These are phyloP conservation scores for Penicillium angulare DNA, from an alignment of 495 filamentous ascomycete genomes.

Conservation along the genomic window DNA sequence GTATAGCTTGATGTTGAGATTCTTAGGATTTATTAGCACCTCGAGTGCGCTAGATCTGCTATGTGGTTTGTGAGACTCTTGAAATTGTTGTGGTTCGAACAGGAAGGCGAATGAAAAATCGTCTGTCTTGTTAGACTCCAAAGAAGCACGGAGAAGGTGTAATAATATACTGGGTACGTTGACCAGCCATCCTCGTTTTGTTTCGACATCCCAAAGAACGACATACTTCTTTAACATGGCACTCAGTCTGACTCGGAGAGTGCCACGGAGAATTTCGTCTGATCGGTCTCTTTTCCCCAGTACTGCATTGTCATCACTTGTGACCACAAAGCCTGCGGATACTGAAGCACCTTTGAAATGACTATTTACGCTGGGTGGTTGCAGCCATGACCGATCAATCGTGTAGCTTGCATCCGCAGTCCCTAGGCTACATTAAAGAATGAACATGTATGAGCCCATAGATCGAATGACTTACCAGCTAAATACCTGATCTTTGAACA, in stretches of 20 bases:
- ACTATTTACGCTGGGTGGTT: no score
- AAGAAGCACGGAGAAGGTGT: not conserved
- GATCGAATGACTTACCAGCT: not conserved
- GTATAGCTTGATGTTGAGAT: not conserved
- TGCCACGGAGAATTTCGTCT: no score
- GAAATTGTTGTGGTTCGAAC: not conserved
- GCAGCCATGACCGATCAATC: no score
- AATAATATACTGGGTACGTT: not conserved
- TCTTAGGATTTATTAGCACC: not conserved
- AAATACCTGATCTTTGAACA: not conserved
- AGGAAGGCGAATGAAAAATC: not conserved
- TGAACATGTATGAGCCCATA: no score
- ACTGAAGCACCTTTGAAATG: no score
- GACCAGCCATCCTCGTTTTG: not conserved
- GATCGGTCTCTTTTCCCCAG: not conserved
- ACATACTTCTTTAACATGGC: not conserved
- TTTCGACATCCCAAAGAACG: not conserved
- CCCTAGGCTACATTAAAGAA: not conserved
- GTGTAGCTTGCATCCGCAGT: no score
- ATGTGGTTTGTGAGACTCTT: not conserved
- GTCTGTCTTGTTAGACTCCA: not conserved
- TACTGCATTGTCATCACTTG: not conserved
- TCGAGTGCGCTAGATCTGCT: not conserved
- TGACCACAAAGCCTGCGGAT: no score
- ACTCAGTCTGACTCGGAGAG: not conserved